These are phyloP conservation scores for Capsicum chinense DNA, from an alignment of 257 asterid genomes.

Conservation along the genomic window DNA sequence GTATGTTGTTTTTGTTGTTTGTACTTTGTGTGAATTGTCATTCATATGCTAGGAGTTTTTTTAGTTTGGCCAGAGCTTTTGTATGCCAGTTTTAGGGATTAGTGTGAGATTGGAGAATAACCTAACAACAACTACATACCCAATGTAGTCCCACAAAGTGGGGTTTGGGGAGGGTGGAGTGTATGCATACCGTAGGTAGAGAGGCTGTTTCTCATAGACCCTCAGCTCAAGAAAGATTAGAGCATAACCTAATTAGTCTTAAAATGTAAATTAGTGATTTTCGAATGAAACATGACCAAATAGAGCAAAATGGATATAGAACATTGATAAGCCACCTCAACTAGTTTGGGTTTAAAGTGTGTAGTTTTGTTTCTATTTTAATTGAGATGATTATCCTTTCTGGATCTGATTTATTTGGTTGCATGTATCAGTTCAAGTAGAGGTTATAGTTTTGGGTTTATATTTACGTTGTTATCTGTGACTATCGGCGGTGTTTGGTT, in stretches of 20 bases:
- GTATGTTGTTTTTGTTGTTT: no score
- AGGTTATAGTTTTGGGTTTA: not conserved
- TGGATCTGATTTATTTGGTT: conserved; percentile 7
- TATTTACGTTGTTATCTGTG: conserved; percentile 18
- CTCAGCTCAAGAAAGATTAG: not conserved
- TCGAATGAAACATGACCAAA: not conserved
- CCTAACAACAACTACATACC: not conserved
- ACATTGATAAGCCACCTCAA: conserved; percentile 3
- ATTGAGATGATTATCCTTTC: conserved; percentile 5
- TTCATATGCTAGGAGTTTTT: conserved; percentile 1
- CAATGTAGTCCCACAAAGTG: no score
- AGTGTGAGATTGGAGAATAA: not conserved
- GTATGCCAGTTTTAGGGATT: conserved; percentile 14
- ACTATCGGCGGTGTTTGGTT: not conserved
- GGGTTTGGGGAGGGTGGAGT: no score
- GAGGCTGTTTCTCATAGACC: no score
- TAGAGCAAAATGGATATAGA: not conserved
- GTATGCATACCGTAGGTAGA: no score
- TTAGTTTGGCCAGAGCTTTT: conserved; percentile 11
- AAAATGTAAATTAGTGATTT: not conserved
- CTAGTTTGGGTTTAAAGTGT: conserved; percentile 22
- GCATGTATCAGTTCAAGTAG: not conserved
- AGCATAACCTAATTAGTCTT: not conserved
- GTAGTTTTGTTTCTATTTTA: not conserved
- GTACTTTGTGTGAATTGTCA: not conserved